Percentiles rank a stretch among this genome's conserved stretches.
phyloP scores from a whole-genome alignment of 441 rosid genomes.

The Brassica balearica region DNA sequence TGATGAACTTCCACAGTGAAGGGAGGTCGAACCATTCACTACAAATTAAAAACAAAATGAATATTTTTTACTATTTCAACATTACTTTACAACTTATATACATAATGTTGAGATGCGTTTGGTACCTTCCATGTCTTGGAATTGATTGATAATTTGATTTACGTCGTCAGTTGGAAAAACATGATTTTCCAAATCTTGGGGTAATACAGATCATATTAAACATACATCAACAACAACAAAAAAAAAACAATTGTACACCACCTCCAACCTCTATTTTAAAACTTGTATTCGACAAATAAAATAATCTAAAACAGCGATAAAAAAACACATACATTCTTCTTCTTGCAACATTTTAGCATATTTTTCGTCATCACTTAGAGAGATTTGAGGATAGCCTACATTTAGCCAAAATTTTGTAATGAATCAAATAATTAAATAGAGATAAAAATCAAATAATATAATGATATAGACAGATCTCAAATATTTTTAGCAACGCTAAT shows the following conservation, averaged over 20 bases:
- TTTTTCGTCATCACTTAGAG: slow-evolving; percentile 30
- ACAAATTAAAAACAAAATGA: not conserved
- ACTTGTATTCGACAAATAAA: not conserved
- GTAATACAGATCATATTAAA: not conserved
- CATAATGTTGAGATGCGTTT: slow-evolving; percentile 5
- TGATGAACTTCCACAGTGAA: not conserved
- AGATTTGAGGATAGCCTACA: slow-evolving; percentile 20
- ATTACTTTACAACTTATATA: not conserved
- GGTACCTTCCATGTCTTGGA: slow-evolving; percentile 19
- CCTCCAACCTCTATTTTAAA: not conserved
- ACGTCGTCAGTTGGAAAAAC: slow-evolving; percentile 5
- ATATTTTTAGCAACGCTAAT: not conserved
- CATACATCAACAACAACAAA: slow-evolving; percentile 11
- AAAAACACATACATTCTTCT: slow-evolving; percentile 29
- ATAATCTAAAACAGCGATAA: not conserved
- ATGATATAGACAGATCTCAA: not conserved
- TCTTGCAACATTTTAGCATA: slow-evolving; percentile 33
- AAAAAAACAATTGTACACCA: not conserved
- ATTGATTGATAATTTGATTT: slow-evolving; percentile 21
- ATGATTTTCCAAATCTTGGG: slow-evolving; percentile 28
- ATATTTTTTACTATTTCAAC: not conserved
- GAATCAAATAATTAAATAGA: not conserved
- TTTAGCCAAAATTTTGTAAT: not conserved
- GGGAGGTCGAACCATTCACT: slow-evolving; percentile 8
- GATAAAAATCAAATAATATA: not conserved